These are phyloP conservation scores for Phytophthora boehmeriae DNA, from an alignment of 352 stramenopile species.

Conservation along the genomic window DNA sequence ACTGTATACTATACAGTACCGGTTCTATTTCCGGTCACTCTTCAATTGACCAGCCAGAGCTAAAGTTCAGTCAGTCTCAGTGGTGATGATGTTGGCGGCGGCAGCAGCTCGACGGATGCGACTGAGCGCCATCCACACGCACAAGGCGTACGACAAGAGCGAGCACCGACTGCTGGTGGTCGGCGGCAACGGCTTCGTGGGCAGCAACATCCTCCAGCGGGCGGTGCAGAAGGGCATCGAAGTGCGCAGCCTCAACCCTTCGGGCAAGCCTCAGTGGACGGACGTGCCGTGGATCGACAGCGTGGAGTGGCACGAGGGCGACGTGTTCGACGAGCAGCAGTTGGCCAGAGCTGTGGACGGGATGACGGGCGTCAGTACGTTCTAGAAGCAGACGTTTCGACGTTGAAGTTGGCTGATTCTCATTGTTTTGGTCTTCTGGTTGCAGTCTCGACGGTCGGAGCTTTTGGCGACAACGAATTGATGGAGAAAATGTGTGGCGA, in stretches of 20 bases:
- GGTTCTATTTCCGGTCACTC: conserved; percentile 19
- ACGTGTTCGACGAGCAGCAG: conserved; percentile 79
- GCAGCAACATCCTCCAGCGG: conserved; percentile 90
- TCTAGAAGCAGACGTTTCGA: not conserved
- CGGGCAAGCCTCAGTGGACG: conserved; percentile 81
- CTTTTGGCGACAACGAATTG: conserved; percentile 87
- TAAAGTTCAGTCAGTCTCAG: not conserved
- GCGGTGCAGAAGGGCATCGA: conserved; percentile 88
- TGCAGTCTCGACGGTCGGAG: conserved; percentile 87
- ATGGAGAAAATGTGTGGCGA: conserved; percentile 92
- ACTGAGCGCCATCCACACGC: conserved; percentile 30
- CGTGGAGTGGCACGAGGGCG: conserved; percentile 88
- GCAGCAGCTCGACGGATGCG: conserved; percentile 29
- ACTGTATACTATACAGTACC: too few relatives aligned
- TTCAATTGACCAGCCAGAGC: conserved; percentile 27
- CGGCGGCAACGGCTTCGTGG: conserved; percentile 90
- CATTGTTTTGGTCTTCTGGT: conserved; percentile 1
- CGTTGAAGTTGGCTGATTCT: not conserved
- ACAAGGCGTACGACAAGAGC: conserved; percentile 63
- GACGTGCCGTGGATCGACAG: conserved; percentile 82
- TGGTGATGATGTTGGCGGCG: conserved; percentile 11
- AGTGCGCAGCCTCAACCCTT: conserved; percentile 87
- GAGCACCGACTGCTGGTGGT: conserved; percentile 86
- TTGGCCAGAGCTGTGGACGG: conserved; percentile 72
- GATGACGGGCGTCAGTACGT: conserved; percentile 83